These are phyloP conservation scores for Ganoderma lucidum DNA, from an alignment of 1,284 basidiomycete genomes.

Conservation along the genomic window DNA sequence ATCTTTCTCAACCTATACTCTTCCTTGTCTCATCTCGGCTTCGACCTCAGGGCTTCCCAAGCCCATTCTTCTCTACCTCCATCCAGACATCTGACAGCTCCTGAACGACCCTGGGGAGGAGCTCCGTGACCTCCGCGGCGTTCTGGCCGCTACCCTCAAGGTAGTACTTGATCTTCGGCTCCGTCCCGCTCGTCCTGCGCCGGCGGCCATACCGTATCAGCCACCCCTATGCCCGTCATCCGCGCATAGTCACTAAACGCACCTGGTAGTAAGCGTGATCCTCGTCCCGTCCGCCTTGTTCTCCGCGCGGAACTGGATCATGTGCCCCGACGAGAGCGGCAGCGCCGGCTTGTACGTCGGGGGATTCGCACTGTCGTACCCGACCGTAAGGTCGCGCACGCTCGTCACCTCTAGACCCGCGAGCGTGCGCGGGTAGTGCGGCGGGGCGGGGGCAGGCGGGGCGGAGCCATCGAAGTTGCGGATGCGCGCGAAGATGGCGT, in stretches of 20 bases:
- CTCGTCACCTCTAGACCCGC: slow-evolving; percentile 66
- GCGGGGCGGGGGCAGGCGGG: slow-evolving; percentile 36
- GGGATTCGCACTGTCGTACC: slow-evolving; percentile 76
- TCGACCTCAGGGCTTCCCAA: slow-evolving; percentile 51
- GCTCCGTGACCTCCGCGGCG: slow-evolving; percentile 48
- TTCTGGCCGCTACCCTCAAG: slow-evolving; percentile 75
- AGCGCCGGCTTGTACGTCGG: slow-evolving; percentile 69
- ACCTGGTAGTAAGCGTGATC: slow-evolving; percentile 76
- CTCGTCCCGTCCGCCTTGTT: slow-evolving; percentile 51
- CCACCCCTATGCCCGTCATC: neutral
- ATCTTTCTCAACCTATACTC: neutral
- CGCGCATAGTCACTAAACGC: slow-evolving; percentile 17
- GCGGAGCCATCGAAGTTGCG: slow-evolving; percentile 61
- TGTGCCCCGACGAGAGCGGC: slow-evolving; percentile 81
- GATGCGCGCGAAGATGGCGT: slow-evolving; percentile 71
- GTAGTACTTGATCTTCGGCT: slow-evolving; percentile 92
- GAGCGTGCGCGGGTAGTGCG: slow-evolving; percentile 66
- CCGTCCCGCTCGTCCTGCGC: slow-evolving; percentile 83
- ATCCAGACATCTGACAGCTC: slow-evolving; percentile 76
- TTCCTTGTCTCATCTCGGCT: no score
- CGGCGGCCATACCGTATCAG: neutral
- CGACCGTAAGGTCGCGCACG: slow-evolving; percentile 77
- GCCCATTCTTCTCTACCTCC: slow-evolving; percentile 62
- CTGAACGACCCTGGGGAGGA: slow-evolving; percentile 60
- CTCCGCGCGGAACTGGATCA: slow-evolving; percentile 80